Base-by-base conservation (phyloP, 2,329 filamentous ascomycete genomes). In the Claviceps sorghi region DNA sequence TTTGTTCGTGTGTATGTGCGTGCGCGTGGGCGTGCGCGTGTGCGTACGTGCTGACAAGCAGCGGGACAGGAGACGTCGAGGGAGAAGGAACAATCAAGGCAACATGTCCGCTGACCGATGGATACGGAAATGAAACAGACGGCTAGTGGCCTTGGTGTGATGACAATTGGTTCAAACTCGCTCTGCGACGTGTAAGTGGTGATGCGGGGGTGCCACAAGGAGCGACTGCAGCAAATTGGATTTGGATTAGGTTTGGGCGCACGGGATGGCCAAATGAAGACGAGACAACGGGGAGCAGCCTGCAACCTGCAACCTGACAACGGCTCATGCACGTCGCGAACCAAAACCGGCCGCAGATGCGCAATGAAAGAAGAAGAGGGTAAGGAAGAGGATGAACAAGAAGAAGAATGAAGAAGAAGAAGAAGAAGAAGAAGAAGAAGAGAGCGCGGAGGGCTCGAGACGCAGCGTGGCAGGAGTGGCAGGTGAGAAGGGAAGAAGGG, bases 161-260 rank as follows among this genome's bases (percentile, higher is more conserved):
- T 30, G 32, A 48, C 36, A 52, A 21, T 19, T 50, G 43, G 48
- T 53, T 53, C 44, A 52, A 17, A 53, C 44, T 46, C 44, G 53
- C 38, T 38, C 48, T 48, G 53, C 53, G 53, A 55, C 53, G 51
- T 55, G 44, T 53, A 55, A 55, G 53, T 55, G 51, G 51, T 53
- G 48, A 52, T 49, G 51, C 29, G 48, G 51, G 51, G 53, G 51
- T 41, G 22, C 30, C 34, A 38, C 43, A 51, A 48, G 38, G 38
- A 48, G 50, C 41, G 38, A 36, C 47, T 41, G 36, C 32, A 48
- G 26, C 26, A 50, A 26, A 4, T 36, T 48, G 21, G 36, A 48
- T 29, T 21, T 21, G 40, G 40, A 21, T 11, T 45, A 17, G 42
- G 44, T 19, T 21, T 10, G 51, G 40, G 48, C 26, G 47, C 29